Evolutionary conservation across 1,284 basidiomycete species (phyloP), one percentile per base, ranked within the genome.

Genomic region (Sphagnurus paluster): DNA sequence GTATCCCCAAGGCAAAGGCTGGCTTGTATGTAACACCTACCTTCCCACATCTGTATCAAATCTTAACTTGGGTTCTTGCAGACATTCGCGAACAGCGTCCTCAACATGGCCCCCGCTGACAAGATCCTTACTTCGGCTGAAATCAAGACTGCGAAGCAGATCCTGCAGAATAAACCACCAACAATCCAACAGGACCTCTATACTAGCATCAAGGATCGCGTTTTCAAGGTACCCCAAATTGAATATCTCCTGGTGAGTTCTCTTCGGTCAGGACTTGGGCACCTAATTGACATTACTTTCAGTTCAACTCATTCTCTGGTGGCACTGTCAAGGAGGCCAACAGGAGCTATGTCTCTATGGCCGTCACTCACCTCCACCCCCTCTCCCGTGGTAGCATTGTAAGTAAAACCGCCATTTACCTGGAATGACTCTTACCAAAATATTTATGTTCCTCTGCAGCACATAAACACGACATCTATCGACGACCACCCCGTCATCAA

Each of bases 331-430:
- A 63, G 37, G 44, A 52, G 29, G 44, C 57, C 8, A 65, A 65
- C 42, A 64, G 60, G 13, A 63, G 61, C 30, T 67, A 66, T 37
- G 51, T 65, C 23, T 64, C 62, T 5, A 55, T 67, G 48, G 57
- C 62, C 13, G 39, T 61, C 4, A 60, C 61, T 10, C 57, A 64
- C 35, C 51, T 68, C 4, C 67, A 69, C 36, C 67, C 66, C 5
- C 43, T 68, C 10, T 69, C 67, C 13, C 63, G 67, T 37, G 68
- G 68, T 33, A 63, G 56, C 24, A 63, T 67, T 28, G 68, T 70
- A 43, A 45, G 62, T 44, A 9, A 19, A 14, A n/a, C n/a, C n/a
- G n/a, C n/a, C n/a, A n/a, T n/a, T n/a, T n/a, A n/a, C n/a, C n/a
- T n/a, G n/a, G n/a, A n/a, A n/a, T n/a, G n/a, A n/a, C n/a, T n/a